A percentile compares a stretch with the other conserved stretches of the same genome.
These are phyloP conservation scores for Globisporangium yorkense DNA, from an alignment of 352 stramenopile species.

Conservation along the genomic window DNA sequence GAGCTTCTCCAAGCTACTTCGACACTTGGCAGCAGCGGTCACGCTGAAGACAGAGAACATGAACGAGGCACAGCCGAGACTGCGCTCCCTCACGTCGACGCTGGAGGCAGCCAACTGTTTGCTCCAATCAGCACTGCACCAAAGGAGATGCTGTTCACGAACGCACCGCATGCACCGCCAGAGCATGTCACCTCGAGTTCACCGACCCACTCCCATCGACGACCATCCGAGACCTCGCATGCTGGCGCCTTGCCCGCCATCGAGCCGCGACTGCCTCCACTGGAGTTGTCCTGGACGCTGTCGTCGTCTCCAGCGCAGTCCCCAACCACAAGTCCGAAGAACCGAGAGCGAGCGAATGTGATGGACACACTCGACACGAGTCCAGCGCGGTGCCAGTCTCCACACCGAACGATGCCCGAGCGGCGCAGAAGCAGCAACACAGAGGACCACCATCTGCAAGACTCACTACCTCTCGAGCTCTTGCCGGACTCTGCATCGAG, in stretches of 20 bases:
- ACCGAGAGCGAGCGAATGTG: background rate
- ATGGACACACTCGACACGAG: background rate
- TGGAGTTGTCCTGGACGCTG: conserved; percentile 2
- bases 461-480: background rate
- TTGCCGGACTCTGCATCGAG: background rate
- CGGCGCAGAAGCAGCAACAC: conserved; percentile 2
- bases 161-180: background rate
- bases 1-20: background rate
- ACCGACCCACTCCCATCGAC: background rate
- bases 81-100: too few species aligned
- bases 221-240: background rate
- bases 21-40: background rate
- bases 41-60: background rate
- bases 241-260: background rate
- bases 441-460: background rate
- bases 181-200: background rate
- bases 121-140: too few species aligned
- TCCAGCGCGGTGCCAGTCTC: background rate
- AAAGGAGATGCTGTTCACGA: too few species aligned
- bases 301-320: conserved; percentile 7
- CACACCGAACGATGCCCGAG: background rate
- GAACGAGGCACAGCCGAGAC: too few species aligned
- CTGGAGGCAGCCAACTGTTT: too few species aligned
- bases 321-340: background rate
- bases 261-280: conserved; percentile 3